Evolutionary conservation across 805 yeast species (phyloP), one percentile per base, ranked within the genome.

Genomic region (Wickerhamomyces hampshirensis): DNA sequence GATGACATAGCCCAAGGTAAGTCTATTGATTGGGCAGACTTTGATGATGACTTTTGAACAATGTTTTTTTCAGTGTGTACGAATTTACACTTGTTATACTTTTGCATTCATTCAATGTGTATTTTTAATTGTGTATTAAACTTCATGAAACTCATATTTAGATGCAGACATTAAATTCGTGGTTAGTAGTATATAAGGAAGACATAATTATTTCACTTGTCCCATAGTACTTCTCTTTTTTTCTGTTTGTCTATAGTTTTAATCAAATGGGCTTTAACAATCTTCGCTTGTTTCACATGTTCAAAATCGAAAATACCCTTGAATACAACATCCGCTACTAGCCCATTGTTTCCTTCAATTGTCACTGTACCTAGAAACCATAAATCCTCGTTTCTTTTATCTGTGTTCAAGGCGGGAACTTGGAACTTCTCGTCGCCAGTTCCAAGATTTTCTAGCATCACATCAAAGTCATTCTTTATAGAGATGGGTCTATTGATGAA

Each of bases 291-390:
- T n/a, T 48, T 53, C 14, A 33, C 28, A 37, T 53, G 56, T 15
- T 51, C 58, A 16, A 46, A 38, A 26, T 50, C 55, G 27, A 50
- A 51, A 6, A 46, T 38, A 4, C 58, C 58, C 21, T 43, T 50
- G 31, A 45, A 51, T 1, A 44, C 49, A 6, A 51, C 50, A 21
- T 44, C 40, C 10, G 49, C 48, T 4, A 26, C 24, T 4, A 35
- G 28, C 2, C 40, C 46, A 24, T 37, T 39, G 31, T 44, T 46
- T 5, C 56, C 55, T 18, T 31, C 42, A 3, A 53, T 28, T 2
- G 38, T 40, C 4, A 37, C 48, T 6, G 38, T 43, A 0, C 53
- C 54, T 15, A 38, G 16, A 34, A 49, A 47, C 51, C 49, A 46
- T 5, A 46, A 26, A 24, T 50, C 51, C 17, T 39, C 44, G 16